Base-by-base conservation (phyloP, 2,329 filamentous ascomycete species). In the Colletotrichum siamense region DNA sequence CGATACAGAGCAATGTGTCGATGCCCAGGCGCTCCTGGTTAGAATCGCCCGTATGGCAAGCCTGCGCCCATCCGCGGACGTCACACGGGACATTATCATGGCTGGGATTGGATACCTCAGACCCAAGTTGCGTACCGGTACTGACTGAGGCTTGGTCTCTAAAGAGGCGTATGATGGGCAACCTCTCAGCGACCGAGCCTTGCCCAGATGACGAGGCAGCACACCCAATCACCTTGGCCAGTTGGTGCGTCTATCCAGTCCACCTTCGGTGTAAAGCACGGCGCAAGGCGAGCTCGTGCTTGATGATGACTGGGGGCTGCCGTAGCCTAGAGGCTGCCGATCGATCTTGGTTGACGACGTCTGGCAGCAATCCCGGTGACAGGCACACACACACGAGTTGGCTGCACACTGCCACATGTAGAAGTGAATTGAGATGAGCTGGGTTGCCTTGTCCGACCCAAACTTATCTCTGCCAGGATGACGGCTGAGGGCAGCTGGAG, bases 401-500 rank as follows among this genome's bases (percentile, higher is more conserved):
- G 18, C 32, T 57, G 49, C 49, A 39, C 44, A 59, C 32, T n/a
- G 36, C 57, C 66, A 44, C 39, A 32, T 70, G 57, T 49, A 65
- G 34, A 34, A 39, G 30, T 22, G 62, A 44, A 36, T 61, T 71
- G 49, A 34, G 15, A 52, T 28, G 32, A 15, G 49, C 28, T 39
- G 52, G 49, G n/a, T n/a, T 69, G 65, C 32, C 24, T 16, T 24
- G 28, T 57, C 32, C 44, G 30, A 55, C 34, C 12, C 16, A 49
- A 26, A 28, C 44, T 26, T 18, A 6, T 24, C 26, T 62, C 28
- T 24, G 15, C 49, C 28, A 55, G 34, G 36, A 44, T 52, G 24
- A 36, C 55, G 69, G 63, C 63, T 72, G 72, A 71, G 32, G 68
- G 68, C 61, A 71, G 72, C 36, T 66, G 61, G 67, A 71, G 39